Base-by-base conservation (phyloP, 2,329 filamentous ascomycete species). In the Diplodia sapinea region DNA sequence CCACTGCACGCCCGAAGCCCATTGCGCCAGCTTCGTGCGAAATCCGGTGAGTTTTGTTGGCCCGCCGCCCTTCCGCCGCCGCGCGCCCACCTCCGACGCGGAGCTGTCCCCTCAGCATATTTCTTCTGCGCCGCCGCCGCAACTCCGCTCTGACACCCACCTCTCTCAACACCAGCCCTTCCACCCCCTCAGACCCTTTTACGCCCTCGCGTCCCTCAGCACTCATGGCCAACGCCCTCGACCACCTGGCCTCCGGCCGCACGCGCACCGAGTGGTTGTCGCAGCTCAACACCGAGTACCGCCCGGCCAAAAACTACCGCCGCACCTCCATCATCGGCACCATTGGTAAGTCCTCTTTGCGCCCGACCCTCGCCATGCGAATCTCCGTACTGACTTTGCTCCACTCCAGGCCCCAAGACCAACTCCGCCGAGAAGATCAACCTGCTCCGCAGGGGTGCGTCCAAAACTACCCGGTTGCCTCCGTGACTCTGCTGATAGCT, bases 241-340 rank as follows among this genome's bases (percentile, higher is more conserved):
- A 96, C 81, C 93, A 97, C 83, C 89, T 97, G 79, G 87, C 81
- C 72, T 78, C 88, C 78, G 88, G 91, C 78, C 90, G 91, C 80
- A 89, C 88, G 75, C 85, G 87, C 79, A 84, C 88, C 76, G 87
- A 90, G 81, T 91, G 88, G 88, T 85, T 89, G 76, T 86, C 87
- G 79, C 85, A 88, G 81, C 91, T 99, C 78, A 90, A 97, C 85
- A 97, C 94, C 72, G 91, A 95, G 79, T 93, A 91, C 84, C 86
- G 87, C 75, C 94, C 94, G 68, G 87, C 90, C 76, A 92, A 90
- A 82, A 94, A 96, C 85, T 96, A 95, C 83, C 93, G 95, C 78
- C 91, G 95, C 74, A 97, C 94, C 71, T 97, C 94, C 78, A 99
- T 99, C 85, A 97, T 99, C 83, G 93, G 94, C 85, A 98, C 95